A percentile compares a stretch with the other conserved stretches of the same genome.
Conservation (phyloP, 2,329 filamentous ascomycete genomes). For the Arthrobotrys iridis region DNA sequence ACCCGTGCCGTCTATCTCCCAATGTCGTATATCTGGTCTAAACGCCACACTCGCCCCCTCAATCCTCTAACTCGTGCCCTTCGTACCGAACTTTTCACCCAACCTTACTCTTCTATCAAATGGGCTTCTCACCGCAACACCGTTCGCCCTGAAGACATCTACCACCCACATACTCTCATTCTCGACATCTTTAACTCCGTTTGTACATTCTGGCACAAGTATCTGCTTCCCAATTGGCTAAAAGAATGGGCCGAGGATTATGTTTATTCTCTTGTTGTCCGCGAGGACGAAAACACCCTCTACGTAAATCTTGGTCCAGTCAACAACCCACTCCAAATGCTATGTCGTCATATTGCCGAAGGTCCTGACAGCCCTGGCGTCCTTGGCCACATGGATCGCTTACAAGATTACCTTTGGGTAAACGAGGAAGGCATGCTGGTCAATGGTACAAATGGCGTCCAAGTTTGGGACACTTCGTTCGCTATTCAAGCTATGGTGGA, state of each 20-base stretch:
- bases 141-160: slow-evolving; percentile 83
- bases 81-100: slow-evolving; percentile 81
- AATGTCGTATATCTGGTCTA: slow-evolving; percentile 90
- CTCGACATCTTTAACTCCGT: slow-evolving; percentile 82
- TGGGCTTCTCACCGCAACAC: slow-evolving; percentile 83
- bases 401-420: slow-evolving; percentile 90
- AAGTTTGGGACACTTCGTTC: slow-evolving; percentile 96
- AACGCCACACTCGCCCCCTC: slow-evolving; percentile 78
- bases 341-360: slow-evolving; percentile 84
- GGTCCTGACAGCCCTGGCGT: slow-evolving; percentile 78
- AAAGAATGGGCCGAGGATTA: slow-evolving; percentile 79
- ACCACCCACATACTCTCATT: slow-evolving; percentile 88
- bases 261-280: slow-evolving; percentile 82
- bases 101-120: slow-evolving; percentile 79
- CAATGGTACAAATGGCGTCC: slow-evolving; percentile 98
- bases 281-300: slow-evolving; percentile 93
- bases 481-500: slow-evolving; percentile 83
- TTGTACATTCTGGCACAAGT: slow-evolving; percentile 82
- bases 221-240: slow-evolving; percentile 73
- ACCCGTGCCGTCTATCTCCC: slow-evolving; percentile 96
- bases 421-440: slow-evolving; percentile 91
- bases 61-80: slow-evolving; percentile 78
- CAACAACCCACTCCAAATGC: slow-evolving; percentile 87
- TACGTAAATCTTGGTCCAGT: slow-evolving; percentile 88
- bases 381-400: slow-evolving; percentile 78